phyloP scores from a whole-genome alignment of 805 yeast species.

The Sugiyamaella smithiae region DNA sequence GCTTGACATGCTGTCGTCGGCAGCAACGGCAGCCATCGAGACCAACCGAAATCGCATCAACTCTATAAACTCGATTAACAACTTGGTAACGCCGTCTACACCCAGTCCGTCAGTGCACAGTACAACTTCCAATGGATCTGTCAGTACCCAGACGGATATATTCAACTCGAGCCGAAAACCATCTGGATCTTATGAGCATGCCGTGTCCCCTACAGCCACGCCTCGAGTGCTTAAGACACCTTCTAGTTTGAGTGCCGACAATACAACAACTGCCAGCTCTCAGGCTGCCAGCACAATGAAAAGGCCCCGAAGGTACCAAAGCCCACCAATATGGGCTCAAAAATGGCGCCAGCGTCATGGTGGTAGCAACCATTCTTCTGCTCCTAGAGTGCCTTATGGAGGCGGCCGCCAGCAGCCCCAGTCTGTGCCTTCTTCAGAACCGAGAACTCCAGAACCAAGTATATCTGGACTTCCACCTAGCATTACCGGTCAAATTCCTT shows the following conservation, averaged over 20 bases:
- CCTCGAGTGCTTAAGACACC: slow-evolving; percentile 2
- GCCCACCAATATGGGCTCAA: slow-evolving; percentile 82
- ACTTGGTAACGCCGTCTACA: slow-evolving; percentile 16
- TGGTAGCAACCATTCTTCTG: slow-evolving; percentile 7
- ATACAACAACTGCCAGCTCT: neutral
- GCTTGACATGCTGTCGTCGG: slow-evolving; percentile 10
- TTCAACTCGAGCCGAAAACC: neutral
- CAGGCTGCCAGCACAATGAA: neutral
- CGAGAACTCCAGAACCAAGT: slow-evolving; percentile 6
- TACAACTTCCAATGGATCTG: neutral
- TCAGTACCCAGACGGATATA: neutral
- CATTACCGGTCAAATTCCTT: slow-evolving; percentile 71
- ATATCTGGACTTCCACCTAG: slow-evolving; percentile 46
- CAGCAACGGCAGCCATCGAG: slow-evolving; percentile 10
- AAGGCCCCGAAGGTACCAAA: slow-evolving; percentile 62
- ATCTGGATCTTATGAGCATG: neutral
- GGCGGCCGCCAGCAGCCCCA: neutral
- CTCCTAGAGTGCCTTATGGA: slow-evolving; percentile 2
- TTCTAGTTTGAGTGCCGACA: neutral
- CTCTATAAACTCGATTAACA: slow-evolving; percentile 7
- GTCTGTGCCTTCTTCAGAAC: slow-evolving; percentile 25
- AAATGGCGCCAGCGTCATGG: slow-evolving; percentile 53
- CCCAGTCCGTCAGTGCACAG: neutral
- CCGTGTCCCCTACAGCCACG: slow-evolving; percentile 1
- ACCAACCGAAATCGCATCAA: slow-evolving; percentile 10